Percentiles rank a stretch among this genome's conserved stretches.
These are phyloP conservation scores for Rauvolfia tetraphylla DNA, from an alignment of 257 asterid genomes.

Conservation along the genomic window DNA sequence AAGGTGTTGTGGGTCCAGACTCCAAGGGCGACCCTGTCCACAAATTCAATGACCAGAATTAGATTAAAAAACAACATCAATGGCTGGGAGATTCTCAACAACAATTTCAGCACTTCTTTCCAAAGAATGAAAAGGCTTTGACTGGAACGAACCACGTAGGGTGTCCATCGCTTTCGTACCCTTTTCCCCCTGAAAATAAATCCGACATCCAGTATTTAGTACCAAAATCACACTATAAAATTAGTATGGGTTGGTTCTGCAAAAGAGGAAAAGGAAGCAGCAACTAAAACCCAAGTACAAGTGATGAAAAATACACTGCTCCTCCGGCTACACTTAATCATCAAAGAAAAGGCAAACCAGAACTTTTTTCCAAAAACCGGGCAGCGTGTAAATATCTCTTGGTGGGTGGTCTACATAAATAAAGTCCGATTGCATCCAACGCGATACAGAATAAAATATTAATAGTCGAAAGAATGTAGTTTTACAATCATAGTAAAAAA, in stretches of 20 bases:
- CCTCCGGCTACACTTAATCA: slow-evolving; percentile 7
- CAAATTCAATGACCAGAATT: slow-evolving; percentile 43
- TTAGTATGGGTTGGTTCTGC: slow-evolving; percentile 12
- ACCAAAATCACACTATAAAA: slow-evolving; percentile 16
- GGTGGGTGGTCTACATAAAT: slow-evolving; percentile 10
- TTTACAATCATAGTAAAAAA: background rate
- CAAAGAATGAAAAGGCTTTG: slow-evolving; percentile 23
- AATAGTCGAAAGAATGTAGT: background rate
- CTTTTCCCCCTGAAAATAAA: slow-evolving; percentile 58
- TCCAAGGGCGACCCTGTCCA: slow-evolving; percentile 83
- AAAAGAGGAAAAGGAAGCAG: slow-evolving; percentile 22
- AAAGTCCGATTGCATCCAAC: background rate
- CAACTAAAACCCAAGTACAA: slow-evolving; percentile 34
- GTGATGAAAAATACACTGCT: slow-evolving; percentile 12
- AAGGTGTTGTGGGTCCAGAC: slow-evolving; percentile 87
- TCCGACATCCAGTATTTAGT: slow-evolving; percentile 26
- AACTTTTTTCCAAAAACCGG: slow-evolving; percentile 12
- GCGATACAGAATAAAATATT: slow-evolving; percentile 13
- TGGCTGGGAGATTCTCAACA: slow-evolving; percentile 23
- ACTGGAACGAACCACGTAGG: slow-evolving; percentile 60
- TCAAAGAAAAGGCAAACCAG: slow-evolving; percentile 22
- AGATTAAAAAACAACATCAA: slow-evolving; percentile 27
- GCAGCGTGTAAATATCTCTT: background rate
- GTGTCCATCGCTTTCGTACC: slow-evolving; percentile 64
- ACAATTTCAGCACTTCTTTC: slow-evolving; percentile 7